Evolutionary conservation across 768 basidiomycete species (phyloP), one percentile per base, ranked within the genome.

Genomic region (Suillus ampliporus): DNA sequence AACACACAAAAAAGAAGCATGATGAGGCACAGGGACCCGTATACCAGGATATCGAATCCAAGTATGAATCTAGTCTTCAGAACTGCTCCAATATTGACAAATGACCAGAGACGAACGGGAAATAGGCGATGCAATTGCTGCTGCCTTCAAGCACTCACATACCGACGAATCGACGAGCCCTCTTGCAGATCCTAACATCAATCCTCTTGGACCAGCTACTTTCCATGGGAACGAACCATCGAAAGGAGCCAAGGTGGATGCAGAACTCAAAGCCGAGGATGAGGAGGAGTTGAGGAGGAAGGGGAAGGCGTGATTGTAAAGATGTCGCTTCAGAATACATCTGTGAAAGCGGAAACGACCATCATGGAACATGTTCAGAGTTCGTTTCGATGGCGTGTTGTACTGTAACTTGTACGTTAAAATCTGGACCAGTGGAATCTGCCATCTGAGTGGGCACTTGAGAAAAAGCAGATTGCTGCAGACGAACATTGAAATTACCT

Each of bases 191-290:
- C 78, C 78, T 0, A 70, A 77, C 35, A 71, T 72, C 0, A 80
- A 86, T 60, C 86, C 86, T 14, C 69, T 83, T 31, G 78, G 78
- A 50, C 83, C 83, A 11, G 86, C 85, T 1, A 72, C 70, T n/a
- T 69, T 77, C 17, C 86, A 88, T 58, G 84, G 86, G 0, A 80
- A 88, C 65, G 75, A 87, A 64, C 86, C 87, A 0, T 86, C 85
- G 0, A 74, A 79, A 43, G 86, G 87, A 0, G 87, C 86, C 1
- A 72, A 82, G 68, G 79, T 86, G n/a, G 87, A 89, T 67, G 83
- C 83, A 4, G 76, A 87, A 65, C 73, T 88, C 21, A 78, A 83
- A 74, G 68, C 68, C 3, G 85, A 86, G 61, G 87, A 89, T 21
- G 79, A 80, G 58, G 82, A 84, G 66, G 57, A 69, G 41, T 64